phyloP scores from a whole-genome alignment of 768 basidiomycete genomes.

The Russula olivacea region DNA sequence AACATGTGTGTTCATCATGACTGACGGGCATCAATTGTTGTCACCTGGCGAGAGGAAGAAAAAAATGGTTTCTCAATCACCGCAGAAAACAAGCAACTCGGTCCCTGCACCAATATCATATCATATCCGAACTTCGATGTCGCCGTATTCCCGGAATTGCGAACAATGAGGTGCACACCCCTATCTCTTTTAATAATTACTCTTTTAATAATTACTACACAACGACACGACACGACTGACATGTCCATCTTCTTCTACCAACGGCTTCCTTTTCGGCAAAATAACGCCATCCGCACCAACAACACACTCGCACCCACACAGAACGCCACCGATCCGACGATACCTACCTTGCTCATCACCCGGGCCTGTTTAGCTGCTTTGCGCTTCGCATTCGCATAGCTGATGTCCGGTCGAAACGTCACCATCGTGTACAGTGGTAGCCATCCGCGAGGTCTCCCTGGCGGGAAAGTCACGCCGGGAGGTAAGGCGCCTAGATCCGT shows the following conservation, averaged over 20 bases:
- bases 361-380: conserved; percentile 65
- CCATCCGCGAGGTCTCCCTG: conserved; percentile 67
- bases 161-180: conserved; percentile 16
- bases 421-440: conserved; percentile 95
- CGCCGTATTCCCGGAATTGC: conserved; percentile 22
- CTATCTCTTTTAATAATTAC: conserved; percentile 17
- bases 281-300: conserved; percentile 25
- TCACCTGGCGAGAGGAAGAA: conserved; percentile 10
- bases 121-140: conserved; percentile 19
- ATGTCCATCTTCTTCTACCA: conserved; percentile 18
- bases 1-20: conserved; percentile 11
- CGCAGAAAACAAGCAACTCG: conserved; percentile 20
- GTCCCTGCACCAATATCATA: conserved; percentile 20
- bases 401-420: conserved; percentile 93
- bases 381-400: conserved; percentile 73
- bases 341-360: conserved; percentile 48
- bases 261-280: conserved; percentile 21
- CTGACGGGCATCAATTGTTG: conserved; percentile 9
- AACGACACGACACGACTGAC: conserved; percentile 5
- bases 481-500: conserved; percentile 39
- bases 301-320: conserved; percentile 11
- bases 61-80: conserved; percentile 19
- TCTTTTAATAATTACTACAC: conserved; percentile 11
- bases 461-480: conserved; percentile 28
- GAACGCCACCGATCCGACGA: conserved; percentile 21